phyloP scores from a whole-genome alignment of 495 filamentous ascomycete genomes.

The Penicillium roqueforti region DNA sequence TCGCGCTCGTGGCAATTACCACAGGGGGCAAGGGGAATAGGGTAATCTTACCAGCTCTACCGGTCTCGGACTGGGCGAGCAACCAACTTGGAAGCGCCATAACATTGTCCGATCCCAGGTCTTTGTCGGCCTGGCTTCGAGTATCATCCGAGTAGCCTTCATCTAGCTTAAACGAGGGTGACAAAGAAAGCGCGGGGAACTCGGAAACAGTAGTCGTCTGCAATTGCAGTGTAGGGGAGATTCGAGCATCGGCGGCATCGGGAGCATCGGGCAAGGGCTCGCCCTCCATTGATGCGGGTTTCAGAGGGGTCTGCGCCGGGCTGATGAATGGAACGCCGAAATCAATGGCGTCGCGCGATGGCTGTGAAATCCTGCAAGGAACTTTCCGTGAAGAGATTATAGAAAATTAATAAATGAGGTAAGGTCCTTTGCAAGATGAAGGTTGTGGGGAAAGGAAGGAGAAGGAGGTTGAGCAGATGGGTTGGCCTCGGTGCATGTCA shows the following conservation, averaged over 20 bases:
- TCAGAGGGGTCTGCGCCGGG: neutral
- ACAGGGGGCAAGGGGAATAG: neutral
- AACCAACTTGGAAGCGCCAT: conserved; percentile 51
- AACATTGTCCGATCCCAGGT: conserved; percentile 33
- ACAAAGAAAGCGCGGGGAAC: conserved; percentile 33
- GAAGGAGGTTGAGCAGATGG: conserved; percentile 6
- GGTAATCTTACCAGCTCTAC: conserved; percentile 49
- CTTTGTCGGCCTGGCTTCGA: conserved; percentile 51
- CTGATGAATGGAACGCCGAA: neutral
- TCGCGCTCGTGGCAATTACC: neutral
- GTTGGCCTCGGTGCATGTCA: conserved; percentile 15
- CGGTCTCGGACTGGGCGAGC: conserved; percentile 47
- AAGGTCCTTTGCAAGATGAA: neutral
- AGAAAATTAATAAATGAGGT: neutral
- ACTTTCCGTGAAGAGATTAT: neutral
- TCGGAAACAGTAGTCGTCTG: conserved; percentile 25
- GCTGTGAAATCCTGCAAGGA: neutral
- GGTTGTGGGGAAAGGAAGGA: neutral
- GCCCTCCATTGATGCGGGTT: conserved; percentile 31
- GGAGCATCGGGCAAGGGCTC: conserved; percentile 20
- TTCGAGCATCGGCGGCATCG: conserved; percentile 13
- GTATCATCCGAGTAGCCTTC: conserved; percentile 67
- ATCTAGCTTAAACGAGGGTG: conserved; percentile 52
- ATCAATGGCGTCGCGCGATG: conserved; percentile 1
- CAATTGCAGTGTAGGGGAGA: conserved; percentile 23